A percentile compares a stretch with the other conserved stretches of the same genome.
Conservation (phyloP, 768 basidiomycete genomes). For the Suillus subalutaceus region DNA sequence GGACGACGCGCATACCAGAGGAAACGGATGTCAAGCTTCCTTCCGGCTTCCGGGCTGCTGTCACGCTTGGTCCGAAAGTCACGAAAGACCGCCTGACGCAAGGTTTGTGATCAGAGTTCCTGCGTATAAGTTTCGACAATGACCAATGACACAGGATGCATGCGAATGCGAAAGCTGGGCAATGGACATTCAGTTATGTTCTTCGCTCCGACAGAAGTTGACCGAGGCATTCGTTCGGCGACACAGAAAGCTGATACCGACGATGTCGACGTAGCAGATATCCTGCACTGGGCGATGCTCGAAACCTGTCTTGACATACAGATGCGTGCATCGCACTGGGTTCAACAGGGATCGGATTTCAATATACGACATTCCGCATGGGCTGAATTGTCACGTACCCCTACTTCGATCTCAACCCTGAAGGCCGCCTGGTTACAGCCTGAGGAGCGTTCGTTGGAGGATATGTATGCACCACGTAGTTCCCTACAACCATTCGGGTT, state of each 20-base stretch:
- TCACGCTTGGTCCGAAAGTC: constrained; percentile 41
- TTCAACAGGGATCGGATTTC: constrained; percentile 37
- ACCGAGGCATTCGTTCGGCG: constrained; percentile 37
- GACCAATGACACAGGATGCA: constrained; percentile 42
- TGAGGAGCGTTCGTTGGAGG: constrained; percentile 41
- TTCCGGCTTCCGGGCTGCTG: constrained; percentile 35
- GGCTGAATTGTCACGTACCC: constrained; percentile 13
- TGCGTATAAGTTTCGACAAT: not conserved
- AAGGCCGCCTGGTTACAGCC: constrained; percentile 40
- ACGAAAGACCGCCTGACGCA: constrained; percentile 40
- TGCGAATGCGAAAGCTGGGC: constrained; percentile 56
- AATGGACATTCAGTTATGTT: constrained; percentile 50
- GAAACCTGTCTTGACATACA: constrained; percentile 48
- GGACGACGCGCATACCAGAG: constrained; percentile 43
- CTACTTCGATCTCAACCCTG: constrained; percentile 1
- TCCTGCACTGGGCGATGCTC: constrained; percentile 47
- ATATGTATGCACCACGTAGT: constrained; percentile 31
- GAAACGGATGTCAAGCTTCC: constrained; percentile 44
- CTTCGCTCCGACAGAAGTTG: constrained; percentile 47
- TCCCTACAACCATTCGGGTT: not conserved
- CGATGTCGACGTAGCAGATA: constrained; percentile 27
- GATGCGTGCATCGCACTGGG: constrained; percentile 45
- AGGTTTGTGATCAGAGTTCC: constrained; percentile 24
- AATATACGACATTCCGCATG: constrained; percentile 20
- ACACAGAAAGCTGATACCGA: constrained; percentile 14